These are phyloP conservation scores for Coniochaeta sp. DNA, from an alignment of 2,329 filamentous ascomycete genomes.

Conservation along the genomic window DNA sequence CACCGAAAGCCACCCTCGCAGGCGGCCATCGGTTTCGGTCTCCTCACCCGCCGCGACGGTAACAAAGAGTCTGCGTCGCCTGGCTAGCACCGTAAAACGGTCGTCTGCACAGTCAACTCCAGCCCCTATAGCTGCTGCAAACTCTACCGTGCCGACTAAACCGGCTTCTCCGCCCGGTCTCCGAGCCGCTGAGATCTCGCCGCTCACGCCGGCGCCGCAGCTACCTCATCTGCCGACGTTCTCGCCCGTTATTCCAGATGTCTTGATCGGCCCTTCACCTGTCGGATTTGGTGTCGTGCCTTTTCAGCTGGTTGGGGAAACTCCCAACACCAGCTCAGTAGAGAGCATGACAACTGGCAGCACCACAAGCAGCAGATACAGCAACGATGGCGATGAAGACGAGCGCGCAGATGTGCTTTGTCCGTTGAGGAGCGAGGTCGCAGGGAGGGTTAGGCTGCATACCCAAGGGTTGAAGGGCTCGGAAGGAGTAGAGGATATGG, in stretches of 20 bases:
- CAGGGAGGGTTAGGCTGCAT: background rate
- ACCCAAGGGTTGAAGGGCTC: background rate
- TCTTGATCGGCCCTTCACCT: slow-evolving; percentile 3
- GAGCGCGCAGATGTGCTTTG: background rate
- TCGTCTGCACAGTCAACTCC: background rate
- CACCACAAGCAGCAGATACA: slow-evolving; percentile 11
- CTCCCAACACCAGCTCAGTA: slow-evolving; percentile 10
- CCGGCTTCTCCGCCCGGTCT: background rate
- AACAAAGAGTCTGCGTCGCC: slow-evolving; percentile 13
- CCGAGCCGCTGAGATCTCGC: slow-evolving; percentile 3
- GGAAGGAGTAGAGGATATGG: slow-evolving; percentile 3
- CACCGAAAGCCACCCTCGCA: background rate
- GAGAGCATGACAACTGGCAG: slow-evolving; percentile 18
- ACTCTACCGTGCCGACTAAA: background rate
- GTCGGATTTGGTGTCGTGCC: slow-evolving; percentile 1
- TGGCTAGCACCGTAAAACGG: slow-evolving; percentile 15
- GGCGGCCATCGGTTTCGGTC: slow-evolving; percentile 11
- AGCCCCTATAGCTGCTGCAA: background rate
- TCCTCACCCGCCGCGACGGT: slow-evolving; percentile 9
- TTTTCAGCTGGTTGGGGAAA: slow-evolving; percentile 4
- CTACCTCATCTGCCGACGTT: slow-evolving; percentile 9
- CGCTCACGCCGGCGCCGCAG: slow-evolving; percentile 9
- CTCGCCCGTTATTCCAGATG: slow-evolving; percentile 12
- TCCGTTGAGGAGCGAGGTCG: background rate
- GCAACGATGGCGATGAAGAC: slow-evolving; percentile 12